Evolutionary conservation across 768 basidiomycete genomes (phyloP).

Genomic region (Multifurca ochricompacta): DNA sequence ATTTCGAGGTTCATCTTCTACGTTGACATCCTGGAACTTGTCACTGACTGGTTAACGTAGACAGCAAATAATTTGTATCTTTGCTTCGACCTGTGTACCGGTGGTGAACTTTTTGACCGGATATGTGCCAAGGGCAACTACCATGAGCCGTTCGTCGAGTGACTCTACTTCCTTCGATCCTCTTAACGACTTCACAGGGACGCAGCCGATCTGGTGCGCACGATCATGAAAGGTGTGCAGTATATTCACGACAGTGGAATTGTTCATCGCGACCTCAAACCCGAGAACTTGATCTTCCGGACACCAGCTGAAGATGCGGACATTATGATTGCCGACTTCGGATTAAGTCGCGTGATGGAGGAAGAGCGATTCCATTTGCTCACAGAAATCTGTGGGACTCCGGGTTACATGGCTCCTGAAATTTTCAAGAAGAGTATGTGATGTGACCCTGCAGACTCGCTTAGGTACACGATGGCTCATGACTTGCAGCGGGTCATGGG

Average conservation of each 20-base stretch:
- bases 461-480: neutral
- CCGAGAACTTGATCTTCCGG: slow-evolving; percentile 95
- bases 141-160: slow-evolving; percentile 72
- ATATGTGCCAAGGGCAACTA: slow-evolving; percentile 98
- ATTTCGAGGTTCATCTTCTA: slow-evolving; percentile 68
- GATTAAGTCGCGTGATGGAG: slow-evolving; percentile 83
- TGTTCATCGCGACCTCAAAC: slow-evolving; percentile 95
- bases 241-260: slow-evolving; percentile 91
- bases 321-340: slow-evolving; percentile 97
- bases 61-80: slow-evolving; percentile 92
- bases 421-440: slow-evolving; percentile 85
- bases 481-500: slow-evolving; percentile 66
- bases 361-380: slow-evolving; percentile 80
- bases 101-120: slow-evolving; percentile 97
- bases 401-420: slow-evolving; percentile 95
- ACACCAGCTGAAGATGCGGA: slow-evolving; percentile 84
- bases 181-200: slow-evolving; percentile 45
- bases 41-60: slow-evolving; percentile 30
- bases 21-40: neutral
- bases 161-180: slow-evolving; percentile 20
- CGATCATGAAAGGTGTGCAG: slow-evolving; percentile 78
- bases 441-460: slow-evolving; percentile 23
- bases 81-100: slow-evolving; percentile 92
- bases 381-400: slow-evolving; percentile 95
- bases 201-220: slow-evolving; percentile 80